A percentile compares a stretch with the other conserved stretches of the same genome.
Evolutionary conservation across 2,329 filamentous ascomycete species (phyloP).

Genomic region (Penicillium brevicompactum): DNA sequence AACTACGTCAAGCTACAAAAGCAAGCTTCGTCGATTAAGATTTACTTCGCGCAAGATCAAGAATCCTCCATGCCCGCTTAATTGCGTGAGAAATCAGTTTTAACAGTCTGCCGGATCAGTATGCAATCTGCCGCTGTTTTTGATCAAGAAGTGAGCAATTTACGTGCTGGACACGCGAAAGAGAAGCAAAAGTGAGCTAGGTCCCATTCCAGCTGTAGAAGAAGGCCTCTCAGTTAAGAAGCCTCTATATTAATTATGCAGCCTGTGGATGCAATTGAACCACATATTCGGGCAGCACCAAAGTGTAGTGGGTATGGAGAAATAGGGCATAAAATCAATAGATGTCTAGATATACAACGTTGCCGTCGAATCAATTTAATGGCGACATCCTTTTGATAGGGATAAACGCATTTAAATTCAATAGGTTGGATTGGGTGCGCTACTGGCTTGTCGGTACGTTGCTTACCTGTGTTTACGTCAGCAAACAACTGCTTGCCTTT

Average conservation of each 20-base stretch:
- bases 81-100: conserved; percentile 5
- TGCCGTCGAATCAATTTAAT: not conserved
- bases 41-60: conserved; percentile 2
- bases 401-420: not conserved
- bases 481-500: too few species aligned
- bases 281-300: not conserved
- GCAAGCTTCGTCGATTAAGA: too few species aligned
- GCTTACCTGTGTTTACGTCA: too few species aligned
- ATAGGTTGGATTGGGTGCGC: not conserved
- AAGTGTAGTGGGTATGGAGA: not conserved
- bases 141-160: not conserved
- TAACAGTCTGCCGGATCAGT: not conserved
- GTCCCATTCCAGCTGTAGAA: not conserved
- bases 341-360: not conserved
- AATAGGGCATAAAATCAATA: not conserved
- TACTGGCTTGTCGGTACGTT: too few species aligned
- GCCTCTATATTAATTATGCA: not conserved
- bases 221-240: not conserved
- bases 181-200: not conserved
- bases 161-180: not conserved
- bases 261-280: not conserved
- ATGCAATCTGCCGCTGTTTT: not conserved
- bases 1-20: too few species aligned
- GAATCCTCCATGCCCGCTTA: conserved; percentile 1
- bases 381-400: not conserved